A percentile compares a stretch with the other conserved stretches of the same genome.
phyloP scores from a whole-genome alignment of 805 yeast species.

The Pichia nanzhaoensis region DNA sequence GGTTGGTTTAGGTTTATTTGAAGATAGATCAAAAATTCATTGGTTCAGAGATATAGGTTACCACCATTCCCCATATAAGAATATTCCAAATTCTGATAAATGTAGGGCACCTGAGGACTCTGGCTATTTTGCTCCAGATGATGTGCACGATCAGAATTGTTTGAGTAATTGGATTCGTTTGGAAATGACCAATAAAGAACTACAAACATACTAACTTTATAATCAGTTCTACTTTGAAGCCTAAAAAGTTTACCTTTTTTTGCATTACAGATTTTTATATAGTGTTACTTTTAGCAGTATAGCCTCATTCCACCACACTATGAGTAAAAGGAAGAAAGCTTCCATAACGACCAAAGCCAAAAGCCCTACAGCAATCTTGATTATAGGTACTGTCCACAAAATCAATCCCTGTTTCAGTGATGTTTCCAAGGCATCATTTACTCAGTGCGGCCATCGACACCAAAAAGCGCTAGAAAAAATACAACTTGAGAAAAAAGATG shows the following conservation, averaged over 20 bases:
- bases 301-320: no score
- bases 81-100: conserved; percentile 65
- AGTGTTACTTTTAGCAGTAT: no score
- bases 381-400: no score
- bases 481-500: no score
- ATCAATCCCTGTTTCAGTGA: no score
- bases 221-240: neutral
- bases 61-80: conserved; percentile 63
- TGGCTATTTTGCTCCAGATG: conserved; percentile 30
- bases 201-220: conserved; percentile 19
- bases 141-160: conserved; percentile 31
- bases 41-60: conserved; percentile 88
- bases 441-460: no score
- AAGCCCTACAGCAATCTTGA: no score
- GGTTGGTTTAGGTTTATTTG: conserved; percentile 65
- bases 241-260: no score
- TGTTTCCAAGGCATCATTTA: no score
- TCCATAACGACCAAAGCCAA: no score
- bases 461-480: no score
- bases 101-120: conserved; percentile 35
- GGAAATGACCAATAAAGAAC: conserved; percentile 31
- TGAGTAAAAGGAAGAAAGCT: no score
- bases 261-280: neutral
- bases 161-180: conserved; percentile 32
- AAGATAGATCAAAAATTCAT: conserved; percentile 63